Evolutionary conservation across 1,139 yeast genomes (phyloP).

Genomic region (Eremothecium cymbalariae): DNA sequence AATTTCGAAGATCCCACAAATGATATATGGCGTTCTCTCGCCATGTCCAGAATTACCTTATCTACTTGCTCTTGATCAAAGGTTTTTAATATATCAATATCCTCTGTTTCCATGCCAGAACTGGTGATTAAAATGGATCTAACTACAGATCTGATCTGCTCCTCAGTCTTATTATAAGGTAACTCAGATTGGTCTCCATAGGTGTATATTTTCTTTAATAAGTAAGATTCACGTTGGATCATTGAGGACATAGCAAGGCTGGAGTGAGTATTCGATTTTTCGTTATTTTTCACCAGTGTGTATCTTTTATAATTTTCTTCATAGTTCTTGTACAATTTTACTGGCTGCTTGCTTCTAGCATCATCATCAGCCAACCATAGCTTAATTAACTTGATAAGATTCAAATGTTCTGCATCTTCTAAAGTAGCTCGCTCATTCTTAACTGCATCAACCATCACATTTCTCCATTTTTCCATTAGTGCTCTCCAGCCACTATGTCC

Average conservation of each 20-base stretch:
- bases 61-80: conserved; percentile 25
- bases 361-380: conserved; percentile 26
- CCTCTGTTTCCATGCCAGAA: conserved; percentile 16
- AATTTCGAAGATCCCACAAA: conserved; percentile 24
- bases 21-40: conserved; percentile 27
- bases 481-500: conserved; percentile 31
- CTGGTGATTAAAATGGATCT: conserved; percentile 26
- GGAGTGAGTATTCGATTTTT: conserved; percentile 9
- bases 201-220: conserved; percentile 23
- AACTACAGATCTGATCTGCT: conserved; percentile 22
- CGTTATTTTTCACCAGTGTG: conserved; percentile 19
- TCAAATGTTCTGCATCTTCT: conserved; percentile 27
- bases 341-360: conserved; percentile 12
- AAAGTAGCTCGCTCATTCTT: conserved; percentile 25
- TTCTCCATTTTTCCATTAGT: conserved; percentile 28
- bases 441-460: conserved; percentile 25
- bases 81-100: conserved; percentile 18
- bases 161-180: conserved; percentile 14
- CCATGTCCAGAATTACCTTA: conserved; percentile 29
- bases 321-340: conserved; percentile 22
- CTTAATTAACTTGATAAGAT: conserved; percentile 20
- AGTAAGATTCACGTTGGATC: conserved; percentile 29
- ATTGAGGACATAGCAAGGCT: conserved; percentile 30
- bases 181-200: conserved; percentile 1
- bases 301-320: conserved; percentile 22